A percentile compares a stretch with the other conserved stretches of the same genome.
Evolutionary conservation across 805 yeast genomes (phyloP).

Genomic region (Wickerhamiella nectarea): DNA sequence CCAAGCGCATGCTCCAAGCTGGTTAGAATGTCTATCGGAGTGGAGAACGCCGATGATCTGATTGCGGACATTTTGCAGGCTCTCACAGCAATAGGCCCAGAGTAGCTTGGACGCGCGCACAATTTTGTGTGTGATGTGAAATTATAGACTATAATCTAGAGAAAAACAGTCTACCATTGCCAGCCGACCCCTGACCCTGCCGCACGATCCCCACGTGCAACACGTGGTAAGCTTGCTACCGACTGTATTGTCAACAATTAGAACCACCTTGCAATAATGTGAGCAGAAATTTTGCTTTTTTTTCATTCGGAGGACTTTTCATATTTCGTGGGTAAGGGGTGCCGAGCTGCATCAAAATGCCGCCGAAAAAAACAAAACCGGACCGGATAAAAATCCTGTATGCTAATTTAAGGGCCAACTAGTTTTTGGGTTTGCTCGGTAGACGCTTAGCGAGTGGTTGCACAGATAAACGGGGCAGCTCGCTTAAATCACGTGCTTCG

Average conservation of each 20-base stretch:
- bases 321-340: not conserved
- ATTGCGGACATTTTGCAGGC: conserved; percentile 43
- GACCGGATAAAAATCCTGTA: not conserved
- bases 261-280: not conserved
- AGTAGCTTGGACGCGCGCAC: too few species aligned
- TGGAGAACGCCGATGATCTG: conserved; percentile 64
- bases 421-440: too few species aligned
- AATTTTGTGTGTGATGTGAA: too few species aligned
- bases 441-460: not conserved
- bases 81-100: too few species aligned
- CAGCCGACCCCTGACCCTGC: too few species aligned
- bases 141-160: too few species aligned
- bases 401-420: too few species aligned
- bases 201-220: too few species aligned
- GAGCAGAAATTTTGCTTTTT: not conserved
- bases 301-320: not conserved
- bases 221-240: too few species aligned
- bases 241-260: not conserved
- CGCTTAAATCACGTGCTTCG: not conserved
- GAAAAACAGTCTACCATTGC: too few species aligned
- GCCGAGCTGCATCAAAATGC: not conserved
- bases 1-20: conserved; percentile 39
- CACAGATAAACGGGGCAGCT: not conserved
- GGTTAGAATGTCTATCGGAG: conserved; percentile 67
- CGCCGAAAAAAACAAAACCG: not conserved